A percentile compares a stretch with the other conserved stretches of the same genome.
These are phyloP conservation scores for Chaetomium strumarium DNA, from an alignment of 2,329 filamentous ascomycete genomes.

Conservation along the genomic window DNA sequence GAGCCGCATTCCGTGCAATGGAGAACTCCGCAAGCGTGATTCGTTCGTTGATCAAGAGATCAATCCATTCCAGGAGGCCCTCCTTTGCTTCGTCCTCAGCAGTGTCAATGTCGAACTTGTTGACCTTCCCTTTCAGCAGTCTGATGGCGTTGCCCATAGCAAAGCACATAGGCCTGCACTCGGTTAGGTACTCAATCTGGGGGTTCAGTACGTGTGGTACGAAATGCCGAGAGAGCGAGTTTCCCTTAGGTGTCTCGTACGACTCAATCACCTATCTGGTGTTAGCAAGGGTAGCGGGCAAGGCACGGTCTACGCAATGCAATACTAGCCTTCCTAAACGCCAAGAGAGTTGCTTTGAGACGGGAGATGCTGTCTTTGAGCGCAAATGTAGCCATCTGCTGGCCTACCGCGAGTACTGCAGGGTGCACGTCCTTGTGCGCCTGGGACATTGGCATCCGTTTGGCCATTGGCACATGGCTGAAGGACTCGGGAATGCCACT, in stretches of 20 bases:
- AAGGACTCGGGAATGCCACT: slow-evolving; percentile 66
- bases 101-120: slow-evolving; percentile 79
- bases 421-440: slow-evolving; percentile 79
- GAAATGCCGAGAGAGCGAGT: slow-evolving; percentile 82
- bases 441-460: slow-evolving; percentile 47
- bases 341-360: slow-evolving; percentile 78
- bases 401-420: slow-evolving; percentile 73
- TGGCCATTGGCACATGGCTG: slow-evolving; percentile 71
- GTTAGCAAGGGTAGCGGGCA: slow-evolving; percentile 5
- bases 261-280: slow-evolving; percentile 69
- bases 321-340: slow-evolving; percentile 69
- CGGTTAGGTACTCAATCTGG: slow-evolving; percentile 90
- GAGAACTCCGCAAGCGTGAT: slow-evolving; percentile 81
- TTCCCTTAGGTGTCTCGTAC: slow-evolving; percentile 83
- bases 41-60: slow-evolving; percentile 84
- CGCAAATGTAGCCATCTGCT: slow-evolving; percentile 84
- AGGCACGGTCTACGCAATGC: rapidly evolving
- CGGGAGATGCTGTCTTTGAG: slow-evolving; percentile 86
- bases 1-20: slow-evolving; percentile 69
- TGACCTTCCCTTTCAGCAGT: slow-evolving; percentile 87
- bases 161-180: slow-evolving; percentile 91
- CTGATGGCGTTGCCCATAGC: slow-evolving; percentile 96
- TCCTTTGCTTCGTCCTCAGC: slow-evolving; percentile 78
- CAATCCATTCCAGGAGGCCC: slow-evolving; percentile 71
- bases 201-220: slow-evolving; percentile 86